Base-by-base conservation (phyloP, 1,284 basidiomycete species). In the Rhodofomes roseus region DNA sequence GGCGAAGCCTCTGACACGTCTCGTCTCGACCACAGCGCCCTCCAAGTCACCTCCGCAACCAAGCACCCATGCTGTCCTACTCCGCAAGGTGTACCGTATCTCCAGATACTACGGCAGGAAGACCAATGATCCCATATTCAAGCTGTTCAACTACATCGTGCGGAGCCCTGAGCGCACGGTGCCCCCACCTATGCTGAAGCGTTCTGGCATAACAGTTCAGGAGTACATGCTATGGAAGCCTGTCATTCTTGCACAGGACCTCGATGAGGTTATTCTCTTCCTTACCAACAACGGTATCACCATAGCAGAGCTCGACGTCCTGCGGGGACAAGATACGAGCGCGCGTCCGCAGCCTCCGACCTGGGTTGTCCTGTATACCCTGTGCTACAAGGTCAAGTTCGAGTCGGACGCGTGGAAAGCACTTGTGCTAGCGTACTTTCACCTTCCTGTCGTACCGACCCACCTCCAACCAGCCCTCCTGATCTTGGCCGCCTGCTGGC, bases 361-460 rank as follows among this genome's bases (percentile, higher is more conserved):
- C 1, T 89, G 85, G 85, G 70, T 86, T 18, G 68, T 81, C 6
- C 70, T 88, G 22, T 77, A 80, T 46, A 70, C 87, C 37, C 71
- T 81, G 3, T 74, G 71, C n/a, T 79, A 79, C 67, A 81, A 78
- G 67, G 75, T 84, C 8, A 71, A 69, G n/a, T 73, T 76, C 1
- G 65, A 73, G 3, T 60, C 64, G 4, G 76, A 86, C 29, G 81
- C 81, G 0, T 68, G 73, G 18, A 70, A 73, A 1, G 70, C 75
- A 1, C 60, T 79, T 27, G 71, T 76, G 44, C 64, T 82, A 51
- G 74, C 74, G 23, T 73, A 75, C 54, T 60, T 69, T 2, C 74
- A 81, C 60, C 71, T 81, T 20, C 61, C 73, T 8, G 37, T 57
- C 27, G 57, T 74, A 1, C 68, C 76, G 2, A 54, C 66, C 1